Percentiles rank a stretch among this genome's conserved stretches.
Evolutionary conservation across 73 alveolate genomes (phyloP).

Genomic region (Paramecium bursaria): DNA sequence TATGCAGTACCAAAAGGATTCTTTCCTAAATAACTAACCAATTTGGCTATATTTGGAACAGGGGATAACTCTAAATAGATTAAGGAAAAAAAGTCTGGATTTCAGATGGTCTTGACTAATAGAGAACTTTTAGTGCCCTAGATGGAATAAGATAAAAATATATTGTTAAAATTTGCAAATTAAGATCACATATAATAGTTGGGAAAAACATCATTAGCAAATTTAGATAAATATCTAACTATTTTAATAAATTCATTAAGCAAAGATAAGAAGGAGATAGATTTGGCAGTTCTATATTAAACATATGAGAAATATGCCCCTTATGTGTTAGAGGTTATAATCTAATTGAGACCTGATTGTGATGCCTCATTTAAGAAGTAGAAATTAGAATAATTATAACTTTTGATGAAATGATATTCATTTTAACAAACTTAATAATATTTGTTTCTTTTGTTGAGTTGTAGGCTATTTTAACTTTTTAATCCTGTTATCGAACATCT

Average conservation of each 20-base stretch:
- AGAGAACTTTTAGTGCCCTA: conserved; percentile 36
- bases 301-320: too few relatives aligned
- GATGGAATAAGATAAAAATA: background rate
- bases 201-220: background rate
- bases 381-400: too few relatives aligned
- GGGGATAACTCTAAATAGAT: conserved; percentile 30
- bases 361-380: too few relatives aligned
- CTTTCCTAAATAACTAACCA: conserved; percentile 30
- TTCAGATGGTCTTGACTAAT: conserved; percentile 24
- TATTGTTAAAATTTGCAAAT: background rate
- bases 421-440: too few relatives aligned
- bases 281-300: too few relatives aligned
- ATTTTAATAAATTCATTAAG: too few relatives aligned
- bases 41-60: background rate
- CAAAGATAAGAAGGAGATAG: background rate
- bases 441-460: too few relatives aligned
- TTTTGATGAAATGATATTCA: too few relatives aligned
- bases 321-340: too few relatives aligned
- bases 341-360: too few relatives aligned
- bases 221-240: background rate
- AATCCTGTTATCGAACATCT: too few relatives aligned
- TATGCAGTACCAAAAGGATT: background rate
- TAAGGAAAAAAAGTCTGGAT: conserved; percentile 43
- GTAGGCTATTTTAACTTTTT: too few relatives aligned
- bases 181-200: background rate